phyloP scores from a whole-genome alignment of 129 eudicot genomes.

The Calendula officinalis region DNA sequence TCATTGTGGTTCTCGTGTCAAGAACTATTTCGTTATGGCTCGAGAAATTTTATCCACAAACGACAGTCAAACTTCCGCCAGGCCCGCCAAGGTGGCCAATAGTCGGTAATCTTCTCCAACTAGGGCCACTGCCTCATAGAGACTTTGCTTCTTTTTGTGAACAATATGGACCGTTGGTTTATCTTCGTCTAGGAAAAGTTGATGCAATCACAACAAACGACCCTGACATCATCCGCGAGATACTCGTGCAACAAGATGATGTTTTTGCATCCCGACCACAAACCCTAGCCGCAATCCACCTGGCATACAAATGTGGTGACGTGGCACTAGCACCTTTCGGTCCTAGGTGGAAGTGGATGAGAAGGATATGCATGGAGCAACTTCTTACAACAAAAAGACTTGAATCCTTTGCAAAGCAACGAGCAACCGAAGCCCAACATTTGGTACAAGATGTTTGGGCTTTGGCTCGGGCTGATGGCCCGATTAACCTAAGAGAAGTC shows the following conservation, averaged over 20 bases:
- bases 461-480: slow-evolving; percentile 37
- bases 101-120: slow-evolving; percentile 82
- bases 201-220: slow-evolving; percentile 92
- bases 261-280: slow-evolving; percentile 89
- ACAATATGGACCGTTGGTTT: slow-evolving; percentile 78
- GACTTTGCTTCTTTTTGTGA: slow-evolving; percentile 74
- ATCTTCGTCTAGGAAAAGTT: slow-evolving; percentile 69
- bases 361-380: slow-evolving; percentile 93
- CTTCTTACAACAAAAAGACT: slow-evolving; percentile 80
- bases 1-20: slow-evolving; percentile 31
- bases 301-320: slow-evolving; percentile 82
- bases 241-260: slow-evolving; percentile 81
- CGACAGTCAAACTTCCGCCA: slow-evolving; percentile 54
- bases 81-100: slow-evolving; percentile 87
- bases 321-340: slow-evolving; percentile 96
- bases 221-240: slow-evolving; percentile 76
- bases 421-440: slow-evolving; percentile 81
- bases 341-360: slow-evolving; percentile 89
- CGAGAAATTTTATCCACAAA: background rate
- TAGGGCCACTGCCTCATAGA: slow-evolving; percentile 78
- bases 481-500: slow-evolving; percentile 68
- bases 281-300: slow-evolving; percentile 71
- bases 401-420: slow-evolving; percentile 64
- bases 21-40: slow-evolving; percentile 20
- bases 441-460: slow-evolving; percentile 71